Percentiles rank a stretch among this genome's conserved stretches.
These are phyloP conservation scores for Solanum rostratum DNA, from an alignment of 257 asterid species.

Conservation along the genomic window DNA sequence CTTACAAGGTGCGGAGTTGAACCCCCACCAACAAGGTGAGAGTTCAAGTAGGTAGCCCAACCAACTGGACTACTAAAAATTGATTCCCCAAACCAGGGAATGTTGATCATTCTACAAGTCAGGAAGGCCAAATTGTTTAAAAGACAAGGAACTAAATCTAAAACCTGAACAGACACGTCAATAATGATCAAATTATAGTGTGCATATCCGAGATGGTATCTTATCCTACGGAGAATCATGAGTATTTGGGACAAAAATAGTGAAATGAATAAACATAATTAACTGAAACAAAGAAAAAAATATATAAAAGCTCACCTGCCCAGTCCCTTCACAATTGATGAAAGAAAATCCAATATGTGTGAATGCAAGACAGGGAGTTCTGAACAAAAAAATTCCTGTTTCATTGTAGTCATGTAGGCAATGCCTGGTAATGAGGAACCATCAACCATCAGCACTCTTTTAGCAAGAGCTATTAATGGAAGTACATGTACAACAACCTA, in stretches of 20 bases:
- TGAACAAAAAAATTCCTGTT: slow-evolving; percentile 58
- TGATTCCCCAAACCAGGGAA: background rate
- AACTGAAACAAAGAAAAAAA: background rate
- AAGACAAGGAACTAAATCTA: background rate
- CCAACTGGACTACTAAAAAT: background rate
- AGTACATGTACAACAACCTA: slow-evolving; percentile 71
- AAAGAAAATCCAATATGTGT: slow-evolving; percentile 59
- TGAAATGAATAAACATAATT: background rate
- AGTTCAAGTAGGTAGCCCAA: background rate
- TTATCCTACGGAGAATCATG: background rate
- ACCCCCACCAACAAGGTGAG: background rate
- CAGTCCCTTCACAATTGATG: slow-evolving; percentile 52
- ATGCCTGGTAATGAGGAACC: slow-evolving; percentile 40
- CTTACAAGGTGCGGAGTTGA: background rate
- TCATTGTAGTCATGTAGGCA: slow-evolving; percentile 43
- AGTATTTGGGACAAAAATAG: background rate
- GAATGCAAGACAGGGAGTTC: slow-evolving; percentile 67
- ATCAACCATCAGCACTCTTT: slow-evolving; percentile 76
- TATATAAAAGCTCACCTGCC: slow-evolving; percentile 33
- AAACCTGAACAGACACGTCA: background rate
- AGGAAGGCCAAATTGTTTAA: background rate
- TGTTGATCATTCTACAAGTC: background rate
- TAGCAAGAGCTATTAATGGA: slow-evolving; percentile 48
- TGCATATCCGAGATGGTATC: background rate
- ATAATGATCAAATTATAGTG: background rate